These are phyloP conservation scores for Petunia hybrid DNA, from an alignment of 305 asterid species.

Conservation along the genomic window DNA sequence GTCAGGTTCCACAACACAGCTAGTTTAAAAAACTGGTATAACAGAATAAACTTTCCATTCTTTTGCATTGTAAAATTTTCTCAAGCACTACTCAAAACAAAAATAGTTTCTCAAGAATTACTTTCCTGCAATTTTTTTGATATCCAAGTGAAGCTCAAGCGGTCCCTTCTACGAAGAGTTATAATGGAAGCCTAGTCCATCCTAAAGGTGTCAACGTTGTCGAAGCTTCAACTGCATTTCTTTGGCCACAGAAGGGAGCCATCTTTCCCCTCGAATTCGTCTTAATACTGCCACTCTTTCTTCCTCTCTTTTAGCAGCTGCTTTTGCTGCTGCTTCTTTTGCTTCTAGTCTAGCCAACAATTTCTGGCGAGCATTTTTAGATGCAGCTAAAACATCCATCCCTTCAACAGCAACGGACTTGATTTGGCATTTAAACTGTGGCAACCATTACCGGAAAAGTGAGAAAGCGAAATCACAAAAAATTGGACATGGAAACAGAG, in stretches of 20 bases:
- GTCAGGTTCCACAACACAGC: background rate
- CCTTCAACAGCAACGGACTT: constrained; percentile 79
- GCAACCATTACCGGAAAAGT: background rate
- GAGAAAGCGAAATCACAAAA: background rate
- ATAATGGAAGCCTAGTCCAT: constrained; percentile 12
- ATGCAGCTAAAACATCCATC: constrained; percentile 60
- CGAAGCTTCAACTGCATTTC: constrained; percentile 41
- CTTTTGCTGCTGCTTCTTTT: constrained; percentile 66
- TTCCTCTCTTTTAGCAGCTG: constrained; percentile 76
- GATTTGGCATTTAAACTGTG: constrained; percentile 69
- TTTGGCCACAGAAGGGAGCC: constrained; percentile 82
- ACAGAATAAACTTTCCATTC: background rate
- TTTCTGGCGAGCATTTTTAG: constrained; percentile 57
- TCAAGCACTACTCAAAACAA: background rate
- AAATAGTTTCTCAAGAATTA: too few species aligned
- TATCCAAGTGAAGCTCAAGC: too few species aligned
- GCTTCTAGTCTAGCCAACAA: constrained; percentile 68
- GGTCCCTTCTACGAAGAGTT: too few species aligned
- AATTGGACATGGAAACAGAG: background rate
- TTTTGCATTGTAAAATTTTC: background rate
- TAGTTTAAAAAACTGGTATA: background rate
- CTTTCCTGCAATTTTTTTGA: too few species aligned
- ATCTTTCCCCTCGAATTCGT: constrained; percentile 79
- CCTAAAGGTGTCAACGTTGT: constrained; percentile 12
- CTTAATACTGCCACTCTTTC: constrained; percentile 76